A percentile compares a stretch with the other conserved stretches of the same genome.
These are phyloP conservation scores for Epipyxis sp. DNA, from an alignment of 108 stramenopile genomes.

Conservation along the genomic window DNA sequence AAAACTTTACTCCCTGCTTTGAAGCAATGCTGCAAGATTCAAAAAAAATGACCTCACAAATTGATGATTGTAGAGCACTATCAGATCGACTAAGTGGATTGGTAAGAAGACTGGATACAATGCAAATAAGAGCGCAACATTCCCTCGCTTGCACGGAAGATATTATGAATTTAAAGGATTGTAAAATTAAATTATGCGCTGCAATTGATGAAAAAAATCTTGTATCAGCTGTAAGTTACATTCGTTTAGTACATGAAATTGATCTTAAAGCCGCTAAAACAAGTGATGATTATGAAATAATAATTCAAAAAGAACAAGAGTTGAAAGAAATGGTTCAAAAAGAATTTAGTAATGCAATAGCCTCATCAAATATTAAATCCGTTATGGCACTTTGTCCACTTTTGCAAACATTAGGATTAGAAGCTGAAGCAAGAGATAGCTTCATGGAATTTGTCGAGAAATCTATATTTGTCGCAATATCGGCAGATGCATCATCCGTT, in stretches of 20 bases:
- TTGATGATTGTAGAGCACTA: constrained; percentile 20
- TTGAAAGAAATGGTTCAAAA: not conserved
- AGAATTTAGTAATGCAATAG: constrained; percentile 2
- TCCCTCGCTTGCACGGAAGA: constrained; percentile 12
- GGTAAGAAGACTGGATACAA: constrained; percentile 1
- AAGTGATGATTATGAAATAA: constrained; percentile 12
- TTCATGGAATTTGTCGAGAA: constrained; percentile 5
- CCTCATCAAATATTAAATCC: not conserved
- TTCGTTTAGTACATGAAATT: constrained; percentile 2
- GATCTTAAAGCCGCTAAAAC: not conserved
- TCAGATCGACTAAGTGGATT: constrained; percentile 22
- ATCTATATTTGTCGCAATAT: constrained; percentile 4
- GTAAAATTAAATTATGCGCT: not conserved
- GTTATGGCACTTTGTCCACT: constrained; percentile 23
- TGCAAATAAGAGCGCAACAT: constrained; percentile 16
- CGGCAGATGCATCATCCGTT: not conserved
- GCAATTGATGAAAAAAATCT: constrained; percentile 4
- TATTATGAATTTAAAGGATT: constrained; percentile 8
- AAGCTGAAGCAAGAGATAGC: constrained; percentile 20
- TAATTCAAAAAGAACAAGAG: constrained; percentile 10
- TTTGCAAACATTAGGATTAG: not conserved
- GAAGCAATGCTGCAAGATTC: constrained; percentile 4
- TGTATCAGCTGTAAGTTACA: not conserved
- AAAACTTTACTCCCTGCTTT: too few relatives aligned
- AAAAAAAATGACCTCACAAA: constrained; percentile 2